Base-by-base conservation (phyloP, 2,329 filamentous ascomycete species). In the Colletotrichum plurivorum region DNA sequence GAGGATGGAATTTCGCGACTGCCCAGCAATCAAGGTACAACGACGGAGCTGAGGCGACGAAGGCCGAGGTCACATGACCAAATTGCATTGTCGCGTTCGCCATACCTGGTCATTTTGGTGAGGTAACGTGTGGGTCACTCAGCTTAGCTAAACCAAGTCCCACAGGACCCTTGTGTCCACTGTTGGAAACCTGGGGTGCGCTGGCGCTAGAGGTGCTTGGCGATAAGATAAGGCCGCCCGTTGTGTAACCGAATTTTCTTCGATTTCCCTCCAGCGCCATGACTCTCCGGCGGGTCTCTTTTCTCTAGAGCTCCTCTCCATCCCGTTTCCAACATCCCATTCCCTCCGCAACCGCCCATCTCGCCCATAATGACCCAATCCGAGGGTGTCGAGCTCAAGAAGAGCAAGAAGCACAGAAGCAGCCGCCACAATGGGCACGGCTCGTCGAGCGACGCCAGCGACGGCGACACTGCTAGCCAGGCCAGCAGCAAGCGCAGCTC, bases 381-480 rank as follows among this genome's bases (percentile, higher is more conserved):
- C 55, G 75, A 76, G 63, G 74, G 70, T 39, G 71, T 68, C 49
- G 71, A 75, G 61, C 68, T 77, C 39, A 76, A 75, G 67, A 81
- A 78, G 68, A 77, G 78, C 27, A 80, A 77, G 72, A 77, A 76
- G 63, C 73, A 74, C 56, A 76, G 69, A 60, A 73, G 69, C 46
- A 49, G n/a, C 67, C 68, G 70, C 36, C 75, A 73, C 64, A 76
- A 76, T 67, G 76, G 75, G 68, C 75, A 75, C 71, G 70, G 59
- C 58, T 60, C 59, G 16, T 67, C 63, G 2, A 63, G 48, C 36
- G 49, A 62, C 43, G 62, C 48, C 9, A 62, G 71, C 22, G 59
- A 66, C 20, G 72, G 63, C 16, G 70, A 71, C 22, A 71, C 68
- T 13, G 70, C 63, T 9, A 71, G 70, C 56, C 68, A 71, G 70